A percentile compares a stretch with the other conserved stretches of the same genome.
Evolutionary conservation across 306 rosid genomes (phyloP).

Genomic region (Cucurbita maxima): DNA sequence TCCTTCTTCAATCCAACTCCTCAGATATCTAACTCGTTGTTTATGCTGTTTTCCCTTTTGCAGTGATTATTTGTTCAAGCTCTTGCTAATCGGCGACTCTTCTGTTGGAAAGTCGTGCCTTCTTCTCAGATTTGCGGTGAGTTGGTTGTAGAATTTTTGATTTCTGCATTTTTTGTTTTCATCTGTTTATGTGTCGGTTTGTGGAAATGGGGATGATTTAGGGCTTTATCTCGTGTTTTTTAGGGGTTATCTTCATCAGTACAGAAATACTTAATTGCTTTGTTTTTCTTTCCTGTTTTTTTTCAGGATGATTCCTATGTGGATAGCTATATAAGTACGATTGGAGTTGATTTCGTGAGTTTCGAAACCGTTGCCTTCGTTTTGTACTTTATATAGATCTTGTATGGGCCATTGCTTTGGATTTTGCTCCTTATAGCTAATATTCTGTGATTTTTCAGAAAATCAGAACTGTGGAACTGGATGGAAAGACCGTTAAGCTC

Average conservation of each 20-base stretch:
- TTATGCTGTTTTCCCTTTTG: neutral
- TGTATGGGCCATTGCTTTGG: neutral
- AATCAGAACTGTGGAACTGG: slow-evolving; percentile 79
- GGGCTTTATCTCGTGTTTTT: slow-evolving; percentile 4
- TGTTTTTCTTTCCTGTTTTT: neutral
- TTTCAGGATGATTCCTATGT: slow-evolving; percentile 83
- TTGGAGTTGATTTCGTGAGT: slow-evolving; percentile 92
- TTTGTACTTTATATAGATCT: neutral
- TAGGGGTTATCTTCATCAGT: neutral
- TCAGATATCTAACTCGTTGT: neutral
- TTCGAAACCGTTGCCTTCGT: neutral
- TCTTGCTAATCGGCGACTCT: slow-evolving; percentile 85
- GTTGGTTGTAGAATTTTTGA: neutral
- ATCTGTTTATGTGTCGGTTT: neutral
- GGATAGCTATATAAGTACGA: slow-evolving; percentile 90
- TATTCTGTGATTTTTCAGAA: slow-evolving; percentile 31
- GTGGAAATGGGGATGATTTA: neutral
- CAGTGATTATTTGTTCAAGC: slow-evolving; percentile 91
- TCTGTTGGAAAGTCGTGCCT: slow-evolving; percentile 91
- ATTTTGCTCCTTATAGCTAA: neutral
- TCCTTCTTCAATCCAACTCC: neutral
- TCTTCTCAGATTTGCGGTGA: slow-evolving; percentile 84
- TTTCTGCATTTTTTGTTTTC: neutral
- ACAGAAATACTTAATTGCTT: neutral
- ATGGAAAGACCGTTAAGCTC: slow-evolving; percentile 85